A percentile compares a stretch with the other conserved stretches of the same genome.
Evolutionary conservation across 2,329 filamentous ascomycete species (phyloP).

Genomic region (Aspergillus bombycis): DNA sequence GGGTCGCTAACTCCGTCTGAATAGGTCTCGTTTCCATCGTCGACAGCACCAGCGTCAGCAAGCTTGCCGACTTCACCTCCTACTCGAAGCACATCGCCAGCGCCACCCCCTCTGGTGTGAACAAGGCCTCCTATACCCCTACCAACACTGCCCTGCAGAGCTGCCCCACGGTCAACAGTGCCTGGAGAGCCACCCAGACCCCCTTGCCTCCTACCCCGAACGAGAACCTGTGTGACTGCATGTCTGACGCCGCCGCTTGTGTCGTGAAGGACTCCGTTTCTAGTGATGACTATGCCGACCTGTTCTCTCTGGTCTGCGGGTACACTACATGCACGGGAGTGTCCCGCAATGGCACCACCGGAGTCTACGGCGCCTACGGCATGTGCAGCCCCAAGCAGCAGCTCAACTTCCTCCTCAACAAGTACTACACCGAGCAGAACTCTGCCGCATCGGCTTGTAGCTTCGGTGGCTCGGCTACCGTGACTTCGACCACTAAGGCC

Average conservation of each 20-base stretch:
- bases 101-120: conserved; percentile 66
- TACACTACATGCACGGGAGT: conserved; percentile 45
- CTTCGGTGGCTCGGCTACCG: conserved; percentile 46
- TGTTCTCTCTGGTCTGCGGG: conserved; percentile 63
- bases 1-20: conserved; percentile 3
- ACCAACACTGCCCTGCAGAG: conserved; percentile 68
- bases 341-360: conserved; percentile 41
- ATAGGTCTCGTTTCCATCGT: conserved; percentile 58
- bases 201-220: conserved; percentile 82
- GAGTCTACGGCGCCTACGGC: conserved; percentile 50
- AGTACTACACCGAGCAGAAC: conserved; percentile 47
- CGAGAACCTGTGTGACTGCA: conserved; percentile 76
- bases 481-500: conserved; percentile 36
- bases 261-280: conserved; percentile 54
- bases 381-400: conserved; percentile 49
- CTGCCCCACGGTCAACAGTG: conserved; percentile 67
- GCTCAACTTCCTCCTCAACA: conserved; percentile 49
- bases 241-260: conserved; percentile 73
- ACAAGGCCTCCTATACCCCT: conserved; percentile 69
- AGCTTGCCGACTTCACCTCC: conserved; percentile 72
- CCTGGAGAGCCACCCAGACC: conserved; percentile 67
- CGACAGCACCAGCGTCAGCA: conserved; percentile 63
- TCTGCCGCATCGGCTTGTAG: conserved; percentile 43
- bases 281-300: conserved; percentile 39
- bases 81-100: conserved; percentile 70